These are phyloP conservation scores for Centella asiatica DNA, from an alignment of 129 eudicot genomes.

Conservation along the genomic window DNA sequence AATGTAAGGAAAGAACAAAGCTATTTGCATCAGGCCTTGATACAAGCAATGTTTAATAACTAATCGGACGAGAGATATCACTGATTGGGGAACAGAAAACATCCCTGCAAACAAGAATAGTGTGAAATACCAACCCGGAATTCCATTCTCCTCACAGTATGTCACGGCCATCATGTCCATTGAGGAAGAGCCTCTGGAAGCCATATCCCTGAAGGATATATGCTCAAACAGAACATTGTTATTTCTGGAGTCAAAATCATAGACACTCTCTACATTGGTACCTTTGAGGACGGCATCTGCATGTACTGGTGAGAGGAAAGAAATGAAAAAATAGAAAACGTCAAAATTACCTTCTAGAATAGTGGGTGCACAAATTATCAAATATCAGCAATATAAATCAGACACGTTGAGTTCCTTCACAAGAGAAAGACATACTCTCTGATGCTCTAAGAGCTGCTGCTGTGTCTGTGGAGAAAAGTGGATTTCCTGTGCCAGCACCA, in stretches of 20 bases:
- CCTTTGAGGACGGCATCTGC: constrained; percentile 93
- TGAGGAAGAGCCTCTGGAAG: constrained; percentile 59
- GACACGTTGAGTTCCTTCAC: not conserved
- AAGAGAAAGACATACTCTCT: constrained; percentile 41
- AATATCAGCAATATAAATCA: not conserved
- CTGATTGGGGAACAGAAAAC: no score
- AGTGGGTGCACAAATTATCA: not conserved
- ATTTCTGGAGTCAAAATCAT: constrained; percentile 52
- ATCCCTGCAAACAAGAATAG: not conserved
- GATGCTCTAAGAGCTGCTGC: constrained; percentile 94
- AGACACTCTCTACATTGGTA: constrained; percentile 51
- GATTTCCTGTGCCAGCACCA: constrained; percentile 87
- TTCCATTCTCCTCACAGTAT: constrained; percentile 75
- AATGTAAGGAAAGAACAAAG: not conserved
- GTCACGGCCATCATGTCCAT: constrained; percentile 91
- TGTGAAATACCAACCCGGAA: constrained; percentile 49
- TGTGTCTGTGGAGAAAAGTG: constrained; percentile 83
- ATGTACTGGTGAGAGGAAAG: constrained; percentile 70
- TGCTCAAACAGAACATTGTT: constrained; percentile 56
- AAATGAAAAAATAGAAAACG: not conserved
- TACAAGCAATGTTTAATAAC: not conserved
- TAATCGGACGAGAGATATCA: not conserved
- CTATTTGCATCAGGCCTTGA: not conserved
- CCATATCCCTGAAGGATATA: constrained; percentile 77
- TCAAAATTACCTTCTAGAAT: not conserved